Base-by-base conservation (phyloP, 148 eudicot genomes). In the Nepenthes mirabilis region DNA sequence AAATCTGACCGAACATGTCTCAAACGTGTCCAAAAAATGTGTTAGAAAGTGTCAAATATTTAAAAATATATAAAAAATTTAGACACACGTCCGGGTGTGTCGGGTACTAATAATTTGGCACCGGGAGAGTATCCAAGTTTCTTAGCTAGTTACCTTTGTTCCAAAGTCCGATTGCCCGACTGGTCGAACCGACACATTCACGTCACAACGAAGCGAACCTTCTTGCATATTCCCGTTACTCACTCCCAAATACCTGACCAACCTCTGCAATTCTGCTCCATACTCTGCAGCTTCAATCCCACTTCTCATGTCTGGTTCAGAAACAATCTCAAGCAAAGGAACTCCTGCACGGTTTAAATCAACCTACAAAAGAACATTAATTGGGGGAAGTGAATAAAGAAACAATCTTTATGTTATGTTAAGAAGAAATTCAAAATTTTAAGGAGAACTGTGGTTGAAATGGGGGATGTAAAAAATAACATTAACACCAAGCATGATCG, bases 251-350 rank as follows among this genome's bases (percentile, higher is more conserved):
- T 86, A 93, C 69, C 98, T 68, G 59, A 93, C 98, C 70, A 93
- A 13, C 69, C 98, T 88, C 73, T 93, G 98, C 70, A 93, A 53
- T 70, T 93, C 98, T 43, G 98, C 88, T 55, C 89, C 98, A 75
- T 93, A 93, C 66, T 93, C 96, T 65, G 98, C 96, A 61, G 98
- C 98, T 82, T 93, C 98, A 56, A 88, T 82, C 52, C 98, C 98
- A 57, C 75, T 86, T 77, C 95, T 78, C 95, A 93, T 82, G 72
- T 93, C 98, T 65, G 98, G 98, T 80, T 93, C 98, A 72, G 98
- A 93, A 52, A 93, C 98, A 67, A 93, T 86, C 77, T 93, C 98
- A 72, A 88, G 96, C 68, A 93, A 76, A 55, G 98, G 96, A 50
- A 93, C 98, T 36, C 98, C 98, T 63, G 98, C 98, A 66, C 98